Conservation (phyloP, 2,329 filamentous ascomycete species). For the Zasmidium angulare region DNA sequence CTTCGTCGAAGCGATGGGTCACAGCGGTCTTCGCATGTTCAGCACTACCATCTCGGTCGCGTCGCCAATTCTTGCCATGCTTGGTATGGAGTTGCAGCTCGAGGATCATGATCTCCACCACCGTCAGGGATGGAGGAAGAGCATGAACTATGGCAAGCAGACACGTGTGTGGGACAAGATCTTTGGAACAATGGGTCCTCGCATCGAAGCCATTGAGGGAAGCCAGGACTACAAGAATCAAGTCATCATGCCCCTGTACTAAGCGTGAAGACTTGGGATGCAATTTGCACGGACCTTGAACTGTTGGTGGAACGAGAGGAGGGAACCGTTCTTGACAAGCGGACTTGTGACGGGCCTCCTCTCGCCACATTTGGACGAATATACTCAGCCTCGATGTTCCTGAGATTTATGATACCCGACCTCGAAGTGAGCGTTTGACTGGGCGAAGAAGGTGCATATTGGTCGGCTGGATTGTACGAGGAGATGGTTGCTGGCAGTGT, state of each 20-base stretch:
- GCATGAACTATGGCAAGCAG: conserved; percentile 37
- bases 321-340: too few relatives aligned
- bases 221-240: conserved; percentile 18
- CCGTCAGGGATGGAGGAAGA: conserved; percentile 37
- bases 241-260: conserved; percentile 18
- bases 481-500: too few relatives aligned
- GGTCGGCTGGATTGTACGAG: too few relatives aligned
- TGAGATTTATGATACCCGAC: too few relatives aligned
- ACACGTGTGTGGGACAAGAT: conserved; percentile 37
- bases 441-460: too few relatives aligned
- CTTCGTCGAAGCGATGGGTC: conserved; percentile 40
- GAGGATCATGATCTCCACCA: conserved; percentile 44
- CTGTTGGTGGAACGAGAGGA: too few relatives aligned
- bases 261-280: background rate
- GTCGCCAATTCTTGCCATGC: conserved; percentile 34
- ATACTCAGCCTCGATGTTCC: too few relatives aligned
- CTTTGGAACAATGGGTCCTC: conserved; percentile 23
- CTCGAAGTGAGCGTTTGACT: too few relatives aligned
- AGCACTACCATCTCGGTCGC: conserved; percentile 35
- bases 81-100: conserved; percentile 39
- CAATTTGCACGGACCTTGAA: too few relatives aligned
- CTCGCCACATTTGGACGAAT: too few relatives aligned
- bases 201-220: conserved; percentile 35
- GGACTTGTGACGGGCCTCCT: too few relatives aligned
- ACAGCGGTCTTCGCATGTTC: conserved; percentile 40